Evolutionary conservation across 2,329 filamentous ascomycete species (phyloP), one percentile per base, ranked within the genome.

Genomic region (Penicillium sclerotigenum): DNA sequence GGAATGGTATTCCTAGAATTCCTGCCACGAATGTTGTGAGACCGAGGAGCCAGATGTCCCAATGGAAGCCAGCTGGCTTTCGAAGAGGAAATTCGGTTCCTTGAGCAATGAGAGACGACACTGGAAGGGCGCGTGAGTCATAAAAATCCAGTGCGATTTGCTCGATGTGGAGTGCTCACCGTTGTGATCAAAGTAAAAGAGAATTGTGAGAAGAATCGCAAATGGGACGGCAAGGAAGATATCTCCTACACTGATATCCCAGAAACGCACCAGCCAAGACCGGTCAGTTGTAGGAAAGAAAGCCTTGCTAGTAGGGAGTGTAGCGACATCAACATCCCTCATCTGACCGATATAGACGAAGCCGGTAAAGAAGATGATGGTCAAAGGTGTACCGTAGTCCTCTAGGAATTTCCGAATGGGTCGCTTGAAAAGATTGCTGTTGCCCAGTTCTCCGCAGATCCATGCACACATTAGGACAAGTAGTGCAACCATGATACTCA

Each of bases 111-210:
- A 93, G 82, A 6, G 89, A 91, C 0, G 89, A 92, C 1, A 92
- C 89, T 89, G 58, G 33, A 26, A 10, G n/a, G n/a, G 18, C 3
- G 36, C 41, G 38, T 50, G 22, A 54, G 37, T 38, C 33, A 28
- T 10, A 18, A n/a, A n/a, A 2, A 20, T 26, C 37, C 5, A 34
- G 13, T 20, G 16, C 7, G 24, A n/a, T n/a, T 13, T 22, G 1
- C 2, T 22, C 10, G n/a, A n/a, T 22, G 3, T 4, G n/a, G 13
- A 16, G 47, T 6, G 61, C 77, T 59, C 77, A 89, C 87, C 87
- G 64, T 94, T 95, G 68, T 95, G 91, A 68, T 95, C 91, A 70
- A 94, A 95, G 77, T 88, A 95, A 70, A 96, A 96, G 5, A 96
- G 76, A 22, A 95, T 86, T 0, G 91, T 96, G 16, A 96, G 78